phyloP scores from a whole-genome alignment of 2,329 filamentous ascomycete species.

The Purpureocillium takamizusanense region DNA sequence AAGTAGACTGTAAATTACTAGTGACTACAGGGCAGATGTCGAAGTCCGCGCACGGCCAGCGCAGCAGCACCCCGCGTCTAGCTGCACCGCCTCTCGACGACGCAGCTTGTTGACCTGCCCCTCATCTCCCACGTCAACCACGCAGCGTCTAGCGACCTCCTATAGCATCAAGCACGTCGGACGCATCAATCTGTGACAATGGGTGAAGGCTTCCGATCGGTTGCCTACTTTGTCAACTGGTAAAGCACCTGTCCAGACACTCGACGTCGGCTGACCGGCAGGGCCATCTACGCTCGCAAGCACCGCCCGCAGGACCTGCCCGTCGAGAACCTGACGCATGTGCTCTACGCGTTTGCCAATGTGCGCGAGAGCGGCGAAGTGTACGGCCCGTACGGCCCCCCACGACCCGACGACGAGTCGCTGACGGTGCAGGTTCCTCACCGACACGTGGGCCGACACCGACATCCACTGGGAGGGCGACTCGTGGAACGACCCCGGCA shows the following conservation, averaged over 20 bases:
- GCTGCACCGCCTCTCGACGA: too few relatives aligned
- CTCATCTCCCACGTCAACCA: too few relatives aligned
- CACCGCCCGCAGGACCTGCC: constrained; percentile 81
- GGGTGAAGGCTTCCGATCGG: constrained; percentile 17
- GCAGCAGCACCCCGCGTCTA: too few relatives aligned
- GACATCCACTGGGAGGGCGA: constrained; percentile 68
- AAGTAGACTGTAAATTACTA: too few relatives aligned
- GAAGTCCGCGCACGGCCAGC: too few relatives aligned
- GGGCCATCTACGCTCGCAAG: constrained; percentile 80
- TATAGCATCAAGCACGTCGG: too few relatives aligned
- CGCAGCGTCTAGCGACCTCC: too few relatives aligned
- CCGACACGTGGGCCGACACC: constrained; percentile 55
- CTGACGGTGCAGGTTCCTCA: constrained; percentile 33
- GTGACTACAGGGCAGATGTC: too few relatives aligned
- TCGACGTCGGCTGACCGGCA: too few relatives aligned
- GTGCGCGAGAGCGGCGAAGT: constrained; percentile 76
- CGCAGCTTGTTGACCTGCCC: too few relatives aligned
- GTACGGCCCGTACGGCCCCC: constrained; percentile 23
- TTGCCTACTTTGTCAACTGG: constrained; percentile 71
- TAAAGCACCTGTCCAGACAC: constrained; percentile 63
- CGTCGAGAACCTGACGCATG: constrained; percentile 71
- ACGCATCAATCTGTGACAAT: too few relatives aligned
- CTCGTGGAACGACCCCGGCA: constrained; percentile 62
- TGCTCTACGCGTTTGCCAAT: constrained; percentile 89
- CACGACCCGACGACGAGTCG: neutral